Percentiles rank a stretch among this genome's conserved stretches.
phyloP scores from a whole-genome alignment of 2,329 filamentous ascomycete species.

The Phaeomoniella chlamydospora region DNA sequence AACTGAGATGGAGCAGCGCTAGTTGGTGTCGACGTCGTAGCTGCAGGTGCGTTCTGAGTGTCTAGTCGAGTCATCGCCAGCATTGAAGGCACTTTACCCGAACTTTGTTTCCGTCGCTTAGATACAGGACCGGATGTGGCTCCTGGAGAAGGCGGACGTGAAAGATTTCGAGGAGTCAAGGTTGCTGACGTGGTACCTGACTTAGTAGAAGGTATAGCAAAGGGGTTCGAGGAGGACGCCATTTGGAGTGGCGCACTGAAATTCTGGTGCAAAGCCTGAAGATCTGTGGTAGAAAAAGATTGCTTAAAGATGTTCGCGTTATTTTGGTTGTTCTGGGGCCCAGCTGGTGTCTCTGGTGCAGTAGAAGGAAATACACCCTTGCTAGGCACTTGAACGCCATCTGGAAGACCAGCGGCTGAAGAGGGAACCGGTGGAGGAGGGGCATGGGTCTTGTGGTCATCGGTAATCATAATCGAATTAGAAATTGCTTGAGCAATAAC shows the following conservation, averaged over 20 bases:
- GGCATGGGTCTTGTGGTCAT: slow-evolving; percentile 83
- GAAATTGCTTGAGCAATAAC: slow-evolving; percentile 75
- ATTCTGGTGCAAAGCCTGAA: slow-evolving; percentile 43
- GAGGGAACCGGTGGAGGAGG: slow-evolving; percentile 22
- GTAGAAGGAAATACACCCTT: slow-evolving; percentile 23
- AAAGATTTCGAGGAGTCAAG: slow-evolving; percentile 47
- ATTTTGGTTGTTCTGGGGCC: slow-evolving; percentile 3
- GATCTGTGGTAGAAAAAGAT: slow-evolving; percentile 49
- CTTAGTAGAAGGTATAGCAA: slow-evolving; percentile 20
- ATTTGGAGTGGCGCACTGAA: slow-evolving; percentile 28
- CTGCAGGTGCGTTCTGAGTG: slow-evolving; percentile 27
- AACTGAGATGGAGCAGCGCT: slow-evolving; percentile 25
- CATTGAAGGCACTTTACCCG: slow-evolving; percentile 54
- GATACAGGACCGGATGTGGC: slow-evolving; percentile 49
- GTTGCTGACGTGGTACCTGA: slow-evolving; percentile 27
- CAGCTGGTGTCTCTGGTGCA: slow-evolving; percentile 5
- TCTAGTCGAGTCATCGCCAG: slow-evolving; percentile 75
- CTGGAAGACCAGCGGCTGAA: slow-evolving; percentile 18
- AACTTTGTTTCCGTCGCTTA: slow-evolving; percentile 69
- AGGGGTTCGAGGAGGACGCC: slow-evolving; percentile 19
- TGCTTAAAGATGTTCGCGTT: slow-evolving; percentile 21
- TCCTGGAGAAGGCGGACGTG: slow-evolving; percentile 59
- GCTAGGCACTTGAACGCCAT: slow-evolving; percentile 25
- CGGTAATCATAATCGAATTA: slow-evolving; percentile 87
- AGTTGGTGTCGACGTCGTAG: slow-evolving; percentile 19